Percentiles rank a stretch among this genome's conserved stretches.
Evolutionary conservation across 2,329 filamentous ascomycete species (phyloP).

Genomic region (Scedosporium dehoogii): DNA sequence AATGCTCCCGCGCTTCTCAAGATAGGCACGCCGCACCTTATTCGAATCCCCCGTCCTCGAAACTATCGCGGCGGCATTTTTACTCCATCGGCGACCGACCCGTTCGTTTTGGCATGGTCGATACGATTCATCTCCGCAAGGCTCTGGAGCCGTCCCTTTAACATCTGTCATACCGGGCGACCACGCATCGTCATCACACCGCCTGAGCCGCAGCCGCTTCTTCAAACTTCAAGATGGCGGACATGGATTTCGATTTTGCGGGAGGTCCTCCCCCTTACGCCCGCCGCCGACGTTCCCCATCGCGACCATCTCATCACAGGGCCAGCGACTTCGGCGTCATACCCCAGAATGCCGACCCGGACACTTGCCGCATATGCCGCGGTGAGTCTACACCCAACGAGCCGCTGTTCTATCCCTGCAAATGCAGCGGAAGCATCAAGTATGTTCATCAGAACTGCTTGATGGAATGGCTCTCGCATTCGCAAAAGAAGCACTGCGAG

Average conservation of each 20-base stretch:
- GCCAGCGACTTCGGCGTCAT: neutral
- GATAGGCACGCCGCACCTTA: neutral
- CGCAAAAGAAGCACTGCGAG: slow-evolving; percentile 99
- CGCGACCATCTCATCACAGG: slow-evolving; percentile 7
- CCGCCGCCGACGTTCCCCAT: slow-evolving; percentile 13
- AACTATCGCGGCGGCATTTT: neutral
- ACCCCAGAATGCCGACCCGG: slow-evolving; percentile 35
- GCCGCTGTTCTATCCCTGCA: slow-evolving; percentile 93
- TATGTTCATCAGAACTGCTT: slow-evolving; percentile 96
- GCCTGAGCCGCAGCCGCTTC: slow-evolving; percentile 4
- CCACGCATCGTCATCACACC: neutral
- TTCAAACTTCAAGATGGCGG: neutral
- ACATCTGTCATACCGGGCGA: neutral
- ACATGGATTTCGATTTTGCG: neutral
- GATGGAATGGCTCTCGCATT: slow-evolving; percentile 98
- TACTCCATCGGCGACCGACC: neutral
- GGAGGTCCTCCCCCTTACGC: slow-evolving; percentile 10
- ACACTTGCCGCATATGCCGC: slow-evolving; percentile 95
- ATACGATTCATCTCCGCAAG: neutral
- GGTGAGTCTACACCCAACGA: slow-evolving; percentile 75
- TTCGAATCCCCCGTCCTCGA: neutral
- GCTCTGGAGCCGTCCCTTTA: slow-evolving; percentile 3
- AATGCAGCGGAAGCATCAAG: slow-evolving; percentile 98
- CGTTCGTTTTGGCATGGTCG: neutral
- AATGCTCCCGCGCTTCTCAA: neutral